Base-by-base conservation (phyloP, 2,329 filamentous ascomycete genomes). In the Camptophora hylomeconis region DNA sequence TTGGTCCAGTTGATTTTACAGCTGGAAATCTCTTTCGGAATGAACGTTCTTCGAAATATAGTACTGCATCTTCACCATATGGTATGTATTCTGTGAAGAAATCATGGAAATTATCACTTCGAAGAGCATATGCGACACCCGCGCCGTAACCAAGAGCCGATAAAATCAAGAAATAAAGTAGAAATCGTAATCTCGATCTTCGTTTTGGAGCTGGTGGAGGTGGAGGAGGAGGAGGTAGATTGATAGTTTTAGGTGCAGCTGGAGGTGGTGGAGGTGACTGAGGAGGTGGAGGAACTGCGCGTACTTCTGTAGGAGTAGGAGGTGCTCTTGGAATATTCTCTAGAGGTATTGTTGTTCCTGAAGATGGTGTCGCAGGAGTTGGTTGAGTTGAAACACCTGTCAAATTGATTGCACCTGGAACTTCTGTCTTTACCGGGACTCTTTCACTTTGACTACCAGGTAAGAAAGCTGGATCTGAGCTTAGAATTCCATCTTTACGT, bases 11-110 rank as follows among this genome's bases (percentile, higher is more conserved):
- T 7, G 71, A 72, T 62, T 56, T 52, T 21, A 67, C 63, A 42
- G 60, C 59, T 6, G 72, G 74, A 62, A 93, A 94, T 33, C 81
- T 75, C 57, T 79, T 84, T 51, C 79, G 74, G 63, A 93, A 94
- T 49, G 94, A 84, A 43, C 79, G 72, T 60, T 98, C 89, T 58
- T 98, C 89, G 29, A 98, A 76, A 60, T 92, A 95, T 15, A 92
- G 72, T 24, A 98, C 87, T 11, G 80, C 80, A 52, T 93, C 82
- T 60, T 98, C 89, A 47, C 86, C 89, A 44, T 80, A 93, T 13
- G 89, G 89, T 11, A 98, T 61, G 55, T 87, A 98, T 60, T 94
- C 86, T 47, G 86, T 95, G 61, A 98, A 98, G 65, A 94, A 89
- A 57, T 98, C 89, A 60, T 98, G 87, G 69, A 95, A 98, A 60